Conservation (phyloP, 1,139 yeast species). For the Kurtzmaniella quercitrusa region DNA sequence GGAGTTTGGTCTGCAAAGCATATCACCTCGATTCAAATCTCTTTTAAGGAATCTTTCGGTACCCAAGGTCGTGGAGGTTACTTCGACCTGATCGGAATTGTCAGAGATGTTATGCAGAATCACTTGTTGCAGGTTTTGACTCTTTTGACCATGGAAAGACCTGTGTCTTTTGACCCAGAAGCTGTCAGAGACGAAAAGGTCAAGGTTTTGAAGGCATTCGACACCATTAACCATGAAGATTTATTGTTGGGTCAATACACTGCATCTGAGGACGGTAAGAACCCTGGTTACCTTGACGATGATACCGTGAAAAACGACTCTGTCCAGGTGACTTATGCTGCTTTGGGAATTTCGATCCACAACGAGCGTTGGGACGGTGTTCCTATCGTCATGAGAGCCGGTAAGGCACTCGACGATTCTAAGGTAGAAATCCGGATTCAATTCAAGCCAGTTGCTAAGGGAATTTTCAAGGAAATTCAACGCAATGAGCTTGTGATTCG, state of each 20-base stretch:
- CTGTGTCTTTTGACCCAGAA: conserved; percentile 85
- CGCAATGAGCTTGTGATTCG: conserved; percentile 92
- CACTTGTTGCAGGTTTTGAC: conserved; percentile 92
- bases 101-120: conserved; percentile 98
- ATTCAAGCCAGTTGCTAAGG: conserved; percentile 80
- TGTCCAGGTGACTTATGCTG: conserved; percentile 90
- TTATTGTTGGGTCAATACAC: conserved; percentile 85
- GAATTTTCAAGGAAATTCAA: conserved; percentile 76
- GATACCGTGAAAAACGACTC: conserved; percentile 81
- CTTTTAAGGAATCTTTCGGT: conserved; percentile 95
- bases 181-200: conserved; percentile 96
- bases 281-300: conserved; percentile 91
- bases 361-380: conserved; percentile 99
- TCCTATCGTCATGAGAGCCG: conserved; percentile 93
- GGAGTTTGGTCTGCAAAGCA: conserved; percentile 84
- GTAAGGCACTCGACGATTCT: conserved; percentile 89
- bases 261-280: conserved; percentile 76
- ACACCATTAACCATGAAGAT: conserved; percentile 61
- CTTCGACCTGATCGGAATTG: conserved; percentile 91
- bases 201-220: conserved; percentile 79
- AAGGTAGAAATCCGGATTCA: conserved; percentile 94
- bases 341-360: conserved; percentile 68
- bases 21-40: conserved; percentile 76
- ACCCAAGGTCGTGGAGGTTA: conserved; percentile 99
- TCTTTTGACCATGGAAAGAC: conserved; percentile 92